phyloP scores from a whole-genome alignment of 1,284 basidiomycete species.

The Heterobasidion annosum region DNA sequence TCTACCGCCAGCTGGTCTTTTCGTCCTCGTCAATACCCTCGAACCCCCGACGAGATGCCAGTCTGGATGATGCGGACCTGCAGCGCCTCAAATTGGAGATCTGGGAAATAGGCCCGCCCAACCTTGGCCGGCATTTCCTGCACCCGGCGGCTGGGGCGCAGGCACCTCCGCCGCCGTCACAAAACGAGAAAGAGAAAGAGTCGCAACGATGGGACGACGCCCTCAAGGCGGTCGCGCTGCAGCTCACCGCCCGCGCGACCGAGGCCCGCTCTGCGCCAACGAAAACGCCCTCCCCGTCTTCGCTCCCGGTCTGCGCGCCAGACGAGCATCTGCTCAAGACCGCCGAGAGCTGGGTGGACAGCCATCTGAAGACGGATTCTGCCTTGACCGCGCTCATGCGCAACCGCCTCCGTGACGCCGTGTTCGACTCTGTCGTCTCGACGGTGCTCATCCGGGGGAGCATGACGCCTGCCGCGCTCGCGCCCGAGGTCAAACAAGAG shows the following conservation, averaged over 20 bases:
- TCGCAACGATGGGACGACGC: slow-evolving; percentile 29
- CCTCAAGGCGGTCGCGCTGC: slow-evolving; percentile 25
- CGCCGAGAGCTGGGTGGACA: slow-evolving; percentile 55
- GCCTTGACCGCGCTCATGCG: slow-evolving; percentile 50
- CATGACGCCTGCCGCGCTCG: slow-evolving; percentile 11
- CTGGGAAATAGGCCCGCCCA: slow-evolving; percentile 60
- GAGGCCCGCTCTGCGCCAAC: slow-evolving; percentile 12
- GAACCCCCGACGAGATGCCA: slow-evolving; percentile 3
- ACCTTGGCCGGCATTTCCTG: slow-evolving; percentile 47
- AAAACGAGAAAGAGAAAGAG: slow-evolving; percentile 17
- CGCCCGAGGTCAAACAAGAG: slow-evolving; percentile 10
- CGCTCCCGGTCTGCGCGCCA: slow-evolving; percentile 26
- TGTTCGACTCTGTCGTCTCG: slow-evolving; percentile 50
- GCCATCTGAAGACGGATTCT: slow-evolving; percentile 48
- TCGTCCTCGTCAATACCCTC: slow-evolving; percentile 22
- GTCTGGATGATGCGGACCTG: slow-evolving; percentile 33
- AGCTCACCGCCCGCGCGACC: slow-evolving; percentile 24
- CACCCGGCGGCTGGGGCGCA: slow-evolving; percentile 2
- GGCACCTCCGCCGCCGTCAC: slow-evolving; percentile 7
- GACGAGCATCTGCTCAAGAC: slow-evolving; percentile 43
- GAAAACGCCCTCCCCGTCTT: slow-evolving; percentile 1
- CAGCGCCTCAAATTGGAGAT: slow-evolving; percentile 66
- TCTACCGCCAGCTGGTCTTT: slow-evolving; percentile 68
- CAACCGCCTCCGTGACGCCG: slow-evolving; percentile 51
- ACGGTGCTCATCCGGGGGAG: slow-evolving; percentile 34